These are phyloP conservation scores for Aspergillus pseudoterreus DNA, from an alignment of 2,329 filamentous ascomycete species.

Conservation along the genomic window DNA sequence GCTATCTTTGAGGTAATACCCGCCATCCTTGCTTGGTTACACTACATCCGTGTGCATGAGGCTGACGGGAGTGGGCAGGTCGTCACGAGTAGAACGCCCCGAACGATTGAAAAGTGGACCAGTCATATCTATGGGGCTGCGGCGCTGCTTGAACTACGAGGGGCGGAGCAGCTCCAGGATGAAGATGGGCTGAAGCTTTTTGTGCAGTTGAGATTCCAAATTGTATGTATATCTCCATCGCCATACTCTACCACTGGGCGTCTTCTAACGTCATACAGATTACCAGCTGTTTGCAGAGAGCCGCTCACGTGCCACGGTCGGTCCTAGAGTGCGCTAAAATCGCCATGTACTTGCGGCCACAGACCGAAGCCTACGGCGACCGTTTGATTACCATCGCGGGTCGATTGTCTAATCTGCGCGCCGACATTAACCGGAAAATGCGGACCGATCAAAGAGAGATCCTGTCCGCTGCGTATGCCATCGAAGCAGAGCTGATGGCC, in stretches of 20 bases:
- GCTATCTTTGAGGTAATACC: constrained; percentile 57
- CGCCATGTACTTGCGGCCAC: constrained; percentile 26
- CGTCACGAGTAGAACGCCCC: constrained; percentile 39
- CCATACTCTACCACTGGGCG: neutral
- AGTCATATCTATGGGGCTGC: constrained; percentile 59
- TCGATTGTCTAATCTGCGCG: constrained; percentile 30
- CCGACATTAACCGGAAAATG: constrained; percentile 26
- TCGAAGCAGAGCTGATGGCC: constrained; percentile 33
- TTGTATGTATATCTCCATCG: constrained; percentile 39
- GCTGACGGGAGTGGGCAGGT: constrained; percentile 20
- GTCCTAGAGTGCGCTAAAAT: constrained; percentile 30
- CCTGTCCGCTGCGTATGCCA: constrained; percentile 26
- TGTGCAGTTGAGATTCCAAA: constrained; percentile 55
- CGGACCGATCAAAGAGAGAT: constrained; percentile 26
- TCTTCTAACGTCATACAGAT: constrained; percentile 22
- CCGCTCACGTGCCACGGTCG: constrained; percentile 26
- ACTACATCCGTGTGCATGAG: neutral
- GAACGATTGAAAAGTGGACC: constrained; percentile 50
- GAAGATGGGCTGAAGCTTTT: constrained; percentile 51
- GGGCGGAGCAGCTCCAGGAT: constrained; percentile 33
- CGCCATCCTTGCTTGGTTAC: neutral
- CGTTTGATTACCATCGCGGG: constrained; percentile 26
- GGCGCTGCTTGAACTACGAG: constrained; percentile 52
- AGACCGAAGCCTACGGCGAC: constrained; percentile 25
- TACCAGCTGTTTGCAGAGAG: constrained; percentile 34